A percentile compares a stretch with the other conserved stretches of the same genome.
These are phyloP conservation scores for Lipomyces yamanashiensis DNA, from an alignment of 805 yeast species.

Conservation along the genomic window DNA sequence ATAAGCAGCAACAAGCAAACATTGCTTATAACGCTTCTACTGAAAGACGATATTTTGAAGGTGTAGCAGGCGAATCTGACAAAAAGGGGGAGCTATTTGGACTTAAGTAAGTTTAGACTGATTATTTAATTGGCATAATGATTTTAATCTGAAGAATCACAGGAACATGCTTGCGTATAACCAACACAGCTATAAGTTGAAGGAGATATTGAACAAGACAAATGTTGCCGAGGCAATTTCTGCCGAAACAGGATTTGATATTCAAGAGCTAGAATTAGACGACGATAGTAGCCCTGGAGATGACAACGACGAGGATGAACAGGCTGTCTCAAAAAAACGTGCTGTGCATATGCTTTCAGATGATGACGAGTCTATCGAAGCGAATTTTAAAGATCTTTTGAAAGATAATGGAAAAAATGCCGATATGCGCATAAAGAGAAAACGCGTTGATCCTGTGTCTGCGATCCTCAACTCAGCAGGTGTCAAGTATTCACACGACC, in stretches of 20 bases:
- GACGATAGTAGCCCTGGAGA: not conserved
- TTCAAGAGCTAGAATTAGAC: constrained; percentile 14
- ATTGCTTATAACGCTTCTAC: constrained; percentile 29
- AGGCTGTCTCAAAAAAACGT: not conserved
- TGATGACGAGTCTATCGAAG: constrained; percentile 2
- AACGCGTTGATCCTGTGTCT: constrained; percentile 25
- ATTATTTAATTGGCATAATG: not conserved
- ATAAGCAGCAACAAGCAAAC: constrained; percentile 36
- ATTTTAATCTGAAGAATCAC: not conserved
- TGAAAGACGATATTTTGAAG: constrained; percentile 32
- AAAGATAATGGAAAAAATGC: not conserved
- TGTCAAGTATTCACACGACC: constrained; percentile 28
- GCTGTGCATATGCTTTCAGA: not conserved
- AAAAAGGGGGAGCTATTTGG: constrained; percentile 31
- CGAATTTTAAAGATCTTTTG: not conserved
- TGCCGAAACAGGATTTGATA: constrained; percentile 11
- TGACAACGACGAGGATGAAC: not conserved
- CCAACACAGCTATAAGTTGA: constrained; percentile 9
- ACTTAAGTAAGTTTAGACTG: constrained; percentile 1
- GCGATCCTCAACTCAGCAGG: constrained; percentile 32
- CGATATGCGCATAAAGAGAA: not conserved
- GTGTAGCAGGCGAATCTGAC: constrained; percentile 25
- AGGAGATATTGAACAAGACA: constrained; percentile 24
- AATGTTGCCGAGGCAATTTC: constrained; percentile 30
- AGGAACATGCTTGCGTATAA: constrained; percentile 21